phyloP scores from a whole-genome alignment of 306 rosid species.

The Castanospermum australe region DNA sequence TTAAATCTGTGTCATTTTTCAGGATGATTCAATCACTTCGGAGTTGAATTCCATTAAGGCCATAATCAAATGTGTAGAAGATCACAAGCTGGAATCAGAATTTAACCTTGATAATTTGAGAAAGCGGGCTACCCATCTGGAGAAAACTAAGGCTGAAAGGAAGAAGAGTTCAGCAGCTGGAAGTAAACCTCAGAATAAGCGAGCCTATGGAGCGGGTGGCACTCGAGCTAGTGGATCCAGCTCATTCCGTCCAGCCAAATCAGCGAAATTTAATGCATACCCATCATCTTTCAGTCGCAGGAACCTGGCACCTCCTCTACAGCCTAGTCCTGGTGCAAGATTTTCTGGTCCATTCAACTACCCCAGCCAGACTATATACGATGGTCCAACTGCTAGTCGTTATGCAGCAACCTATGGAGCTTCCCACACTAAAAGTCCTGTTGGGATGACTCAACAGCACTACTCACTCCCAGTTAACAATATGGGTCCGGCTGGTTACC shows the following conservation, averaged over 20 bases:
- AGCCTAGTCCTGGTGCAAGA: constrained; percentile 58
- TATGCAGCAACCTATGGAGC: constrained; percentile 56
- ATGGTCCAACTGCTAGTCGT: constrained; percentile 46
- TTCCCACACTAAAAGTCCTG: constrained; percentile 59
- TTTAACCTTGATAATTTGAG: constrained; percentile 55
- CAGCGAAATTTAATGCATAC: constrained; percentile 46
- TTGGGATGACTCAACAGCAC: constrained; percentile 59
- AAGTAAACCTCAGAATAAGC: constrained; percentile 52
- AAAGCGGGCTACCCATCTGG: constrained; percentile 55
- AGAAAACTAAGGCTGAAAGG: constrained; percentile 63
- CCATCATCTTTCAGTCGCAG: constrained; percentile 57
- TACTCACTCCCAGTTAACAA: constrained; percentile 60
- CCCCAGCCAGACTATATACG: constrained; percentile 52
- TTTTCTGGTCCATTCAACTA: constrained; percentile 54
- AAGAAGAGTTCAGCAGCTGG: constrained; percentile 51
- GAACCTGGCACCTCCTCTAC: constrained; percentile 58
- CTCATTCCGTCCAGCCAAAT: constrained; percentile 63
- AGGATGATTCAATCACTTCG: constrained; percentile 64
- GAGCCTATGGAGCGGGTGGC: constrained; percentile 36
- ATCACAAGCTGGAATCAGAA: constrained; percentile 79
- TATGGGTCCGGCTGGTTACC: constrained; percentile 40
- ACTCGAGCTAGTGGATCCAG: constrained; percentile 42
- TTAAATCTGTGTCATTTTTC: constrained; percentile 31
- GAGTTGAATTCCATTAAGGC: constrained; percentile 68
- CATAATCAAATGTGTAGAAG: constrained; percentile 78